Conservation (phyloP, 495 filamentous ascomycete genomes). For the Lichenothelia convexa region DNA sequence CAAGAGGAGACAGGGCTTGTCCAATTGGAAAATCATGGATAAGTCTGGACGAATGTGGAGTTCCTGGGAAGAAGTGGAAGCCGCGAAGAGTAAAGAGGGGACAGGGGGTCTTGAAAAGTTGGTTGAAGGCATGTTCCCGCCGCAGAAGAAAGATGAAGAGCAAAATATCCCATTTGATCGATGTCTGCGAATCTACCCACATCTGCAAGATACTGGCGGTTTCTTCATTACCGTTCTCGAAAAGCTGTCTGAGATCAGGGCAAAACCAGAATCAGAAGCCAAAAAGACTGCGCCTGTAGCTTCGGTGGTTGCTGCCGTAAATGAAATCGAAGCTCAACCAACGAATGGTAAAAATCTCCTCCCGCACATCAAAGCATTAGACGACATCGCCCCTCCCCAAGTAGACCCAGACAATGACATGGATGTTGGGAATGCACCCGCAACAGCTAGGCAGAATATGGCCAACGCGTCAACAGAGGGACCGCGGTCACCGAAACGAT, state of each 20-base stretch:
- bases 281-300: conserved; percentile 34
- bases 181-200: conserved; percentile 85
- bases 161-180: conserved; percentile 57
- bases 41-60: conserved; percentile 57
- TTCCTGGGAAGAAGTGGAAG: conserved; percentile 56
- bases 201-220: conserved; percentile 85
- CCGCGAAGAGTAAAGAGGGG: conserved; percentile 32
- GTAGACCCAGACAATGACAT: conserved; percentile 20
- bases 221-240: conserved; percentile 95
- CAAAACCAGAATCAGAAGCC: conserved; percentile 51
- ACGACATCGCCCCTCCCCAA: conserved; percentile 23
- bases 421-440: conserved; percentile 20
- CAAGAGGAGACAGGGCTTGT: conserved; percentile 54
- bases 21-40: conserved; percentile 74
- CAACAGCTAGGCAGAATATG: conserved; percentile 10
- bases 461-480: background rate
- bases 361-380: conserved; percentile 16
- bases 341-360: conserved; percentile 19
- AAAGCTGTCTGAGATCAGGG: conserved; percentile 74
- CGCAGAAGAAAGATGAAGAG: conserved; percentile 20
- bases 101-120: conserved; percentile 43
- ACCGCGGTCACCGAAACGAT: conserved; percentile 21
- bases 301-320: conserved; percentile 34
- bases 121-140: conserved; percentile 68
- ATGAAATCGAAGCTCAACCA: conserved; percentile 31